Percentiles rank a stretch among this genome's conserved stretches.
phyloP scores from a whole-genome alignment of 192 early-diverging fungal species.

The Coemansia aciculifera region DNA sequence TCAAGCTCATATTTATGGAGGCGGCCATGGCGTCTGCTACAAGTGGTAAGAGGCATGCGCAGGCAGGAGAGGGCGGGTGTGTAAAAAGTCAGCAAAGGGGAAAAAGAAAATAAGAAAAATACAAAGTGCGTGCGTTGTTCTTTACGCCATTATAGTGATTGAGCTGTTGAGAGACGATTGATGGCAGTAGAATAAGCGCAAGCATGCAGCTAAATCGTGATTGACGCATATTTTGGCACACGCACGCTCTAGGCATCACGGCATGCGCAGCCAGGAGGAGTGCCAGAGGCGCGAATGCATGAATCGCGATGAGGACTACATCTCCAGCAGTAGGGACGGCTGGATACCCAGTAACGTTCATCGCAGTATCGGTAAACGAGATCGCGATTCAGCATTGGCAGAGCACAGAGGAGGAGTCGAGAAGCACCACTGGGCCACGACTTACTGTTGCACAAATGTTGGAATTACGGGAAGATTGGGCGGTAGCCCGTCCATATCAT shows the following conservation, averaged over 20 bases:
- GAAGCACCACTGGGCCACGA: slow-evolving; percentile 7
- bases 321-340: background rate
- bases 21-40: slow-evolving; percentile 39
- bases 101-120: background rate
- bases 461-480: slow-evolving; percentile 43
- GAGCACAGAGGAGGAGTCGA: background rate
- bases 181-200: background rate
- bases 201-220: slow-evolving; percentile 1
- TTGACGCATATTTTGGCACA: slow-evolving; percentile 6
- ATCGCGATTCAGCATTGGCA: background rate
- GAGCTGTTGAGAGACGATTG: slow-evolving; percentile 1
- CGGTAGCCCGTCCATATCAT: slow-evolving; percentile 38
- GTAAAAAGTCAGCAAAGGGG: background rate
- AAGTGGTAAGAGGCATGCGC: slow-evolving; percentile 2
- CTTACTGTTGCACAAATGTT: slow-evolving; percentile 53
- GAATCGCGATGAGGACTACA: background rate
- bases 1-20: slow-evolving; percentile 60
- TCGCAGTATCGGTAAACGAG: background rate
- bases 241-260: background rate
- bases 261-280: slow-evolving; percentile 2
- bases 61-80: background rate
- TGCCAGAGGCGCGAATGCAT: background rate
- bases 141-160: background rate
- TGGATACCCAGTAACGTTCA: background rate
- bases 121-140: slow-evolving; percentile 5